Base-by-base conservation (phyloP, 1,284 basidiomycete genomes). In the Moesziomyces antarcticus region DNA sequence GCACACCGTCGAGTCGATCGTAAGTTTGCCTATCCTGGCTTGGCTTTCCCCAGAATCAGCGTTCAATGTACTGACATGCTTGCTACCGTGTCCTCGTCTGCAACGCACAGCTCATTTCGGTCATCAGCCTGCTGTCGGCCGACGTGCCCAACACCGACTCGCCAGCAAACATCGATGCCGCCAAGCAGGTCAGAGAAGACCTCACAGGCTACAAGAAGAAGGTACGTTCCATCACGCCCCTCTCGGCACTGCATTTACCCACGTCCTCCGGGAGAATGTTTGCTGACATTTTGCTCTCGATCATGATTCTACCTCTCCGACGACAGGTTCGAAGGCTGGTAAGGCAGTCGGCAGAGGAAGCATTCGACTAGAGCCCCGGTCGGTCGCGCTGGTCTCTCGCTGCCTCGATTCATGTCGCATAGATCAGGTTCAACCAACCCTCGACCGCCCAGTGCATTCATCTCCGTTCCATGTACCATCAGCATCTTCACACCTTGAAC, bases 1-100 rank as follows among this genome's bases (percentile, higher is more conserved):
- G 22, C 97, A 99, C 84, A 93, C 92, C 0, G 92, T 97, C 46
- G 95, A 98, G 86, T 94, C 94, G 11, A 98, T 99, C 71, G 96
- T 97, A 77, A 85, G 94, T 88, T 47, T 3, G 18, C 53, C 1
- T 6, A 20, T 7, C 30, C 27, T 45, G 43, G 33, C 43, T 22
- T 42, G 33, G 25, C 41, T n/a, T 11, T 6, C 21, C 16, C 18
- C 22, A 8, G 3, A 9, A 47, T 21, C 43, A 27, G 13, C 10
- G 22, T 5, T 47, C 46, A 3, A 1, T 7, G 7, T 21, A 21
- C 25, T 47, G 24, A 24, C 14, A 24, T 7, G 30, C 30, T 33
- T 33, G 10, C 1, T 3, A 2, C 30, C 25, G 5, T 27, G 30
- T 30, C 30, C 6, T 33, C 13, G 10, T 21, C 9, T 1, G 21